Conservation (phyloP, 1,139 yeast species). For the Geotrichum carabidarum region DNA sequence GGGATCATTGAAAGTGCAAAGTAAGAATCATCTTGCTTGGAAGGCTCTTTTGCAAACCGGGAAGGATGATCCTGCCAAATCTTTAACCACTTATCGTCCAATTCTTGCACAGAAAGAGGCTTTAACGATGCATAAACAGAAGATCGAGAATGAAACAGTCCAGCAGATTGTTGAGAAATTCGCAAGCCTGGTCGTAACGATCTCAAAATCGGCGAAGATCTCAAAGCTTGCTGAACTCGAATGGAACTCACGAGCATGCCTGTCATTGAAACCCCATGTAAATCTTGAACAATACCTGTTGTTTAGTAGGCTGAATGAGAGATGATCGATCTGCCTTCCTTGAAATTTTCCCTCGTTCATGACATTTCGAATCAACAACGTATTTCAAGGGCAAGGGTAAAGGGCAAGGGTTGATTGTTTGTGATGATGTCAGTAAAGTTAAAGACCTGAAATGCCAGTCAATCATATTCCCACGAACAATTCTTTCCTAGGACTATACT, state of each 20-base stretch:
- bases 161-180: not conserved
- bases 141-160: slow-evolving; percentile 3
- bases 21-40: slow-evolving; percentile 39
- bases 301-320: too few relatives aligned
- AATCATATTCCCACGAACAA: too few relatives aligned
- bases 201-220: not conserved
- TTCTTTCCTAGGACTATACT: too few relatives aligned
- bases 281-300: too few relatives aligned
- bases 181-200: not conserved
- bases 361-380: too few relatives aligned
- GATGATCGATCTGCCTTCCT: too few relatives aligned
- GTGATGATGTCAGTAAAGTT: too few relatives aligned
- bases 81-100: slow-evolving; percentile 35
- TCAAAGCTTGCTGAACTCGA: not conserved
- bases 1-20: slow-evolving; percentile 89
- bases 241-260: not conserved
- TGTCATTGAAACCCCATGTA: not conserved
- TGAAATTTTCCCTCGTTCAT: too few relatives aligned
- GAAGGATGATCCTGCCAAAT: slow-evolving; percentile 30
- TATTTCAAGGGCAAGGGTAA: too few relatives aligned
- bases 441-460: too few relatives aligned
- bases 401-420: too few relatives aligned
- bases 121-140: slow-evolving; percentile 10
- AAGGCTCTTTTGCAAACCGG: slow-evolving; percentile 19
- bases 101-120: slow-evolving; percentile 17